Conservation (phyloP, 495 filamentous ascomycete genomes). For the Annulohypoxylon moriforme region DNA sequence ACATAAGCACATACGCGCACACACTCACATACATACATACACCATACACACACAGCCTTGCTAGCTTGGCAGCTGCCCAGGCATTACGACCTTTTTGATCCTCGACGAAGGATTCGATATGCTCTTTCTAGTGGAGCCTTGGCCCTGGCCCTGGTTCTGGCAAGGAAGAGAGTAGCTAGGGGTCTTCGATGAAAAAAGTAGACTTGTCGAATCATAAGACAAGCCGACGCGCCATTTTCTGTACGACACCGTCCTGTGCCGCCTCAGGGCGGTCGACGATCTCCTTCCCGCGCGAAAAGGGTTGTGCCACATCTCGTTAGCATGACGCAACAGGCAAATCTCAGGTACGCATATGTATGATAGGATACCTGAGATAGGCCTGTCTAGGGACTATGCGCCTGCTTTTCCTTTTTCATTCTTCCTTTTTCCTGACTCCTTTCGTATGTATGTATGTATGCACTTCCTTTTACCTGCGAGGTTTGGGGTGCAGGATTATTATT, state of each 20-base stretch:
- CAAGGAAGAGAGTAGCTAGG: conserved; percentile 2
- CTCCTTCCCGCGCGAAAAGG: conserved; percentile 40
- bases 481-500: conserved; percentile 39
- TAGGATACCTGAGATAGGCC: conserved; percentile 19
- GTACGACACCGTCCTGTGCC: conserved; percentile 52
- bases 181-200: conserved; percentile 37
- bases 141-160: conserved; percentile 20
- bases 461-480: conserved; percentile 25
- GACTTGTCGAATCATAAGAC: conserved; percentile 46
- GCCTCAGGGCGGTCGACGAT: conserved; percentile 43
- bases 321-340: conserved; percentile 44
- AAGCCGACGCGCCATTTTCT: conserved; percentile 53
- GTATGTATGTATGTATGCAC: too few species aligned
- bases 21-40: conserved; percentile 9
- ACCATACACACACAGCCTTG: conserved; percentile 23
- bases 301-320: conserved; percentile 41
- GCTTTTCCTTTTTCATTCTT: not conserved
- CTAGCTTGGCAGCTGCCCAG: conserved; percentile 40
- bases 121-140: conserved; percentile 35
- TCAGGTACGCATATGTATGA: conserved; percentile 40
- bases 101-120: conserved; percentile 46
- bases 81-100: conserved; percentile 38
- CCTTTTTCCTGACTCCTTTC: not conserved
- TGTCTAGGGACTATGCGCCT: not conserved
- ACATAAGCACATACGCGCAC: conserved; percentile 2